Percentiles rank a stretch among this genome's conserved stretches.
Conservation (phyloP, 179 eudicot genomes). For the Gypsophila paniculata region DNA sequence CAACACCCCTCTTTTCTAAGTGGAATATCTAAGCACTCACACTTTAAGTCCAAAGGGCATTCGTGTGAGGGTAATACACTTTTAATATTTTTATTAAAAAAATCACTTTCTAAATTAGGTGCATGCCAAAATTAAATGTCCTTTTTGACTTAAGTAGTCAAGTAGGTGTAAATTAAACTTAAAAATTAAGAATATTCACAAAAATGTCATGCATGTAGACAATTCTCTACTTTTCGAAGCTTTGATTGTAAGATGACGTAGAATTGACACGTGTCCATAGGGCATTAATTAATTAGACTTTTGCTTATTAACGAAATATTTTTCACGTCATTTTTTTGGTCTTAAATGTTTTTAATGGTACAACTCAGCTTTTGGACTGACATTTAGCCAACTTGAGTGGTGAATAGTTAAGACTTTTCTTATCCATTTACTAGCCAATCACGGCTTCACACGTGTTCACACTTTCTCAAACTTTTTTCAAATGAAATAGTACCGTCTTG, state of each 20-base stretch:
- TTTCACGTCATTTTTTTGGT: no score
- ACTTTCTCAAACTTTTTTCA: background rate
- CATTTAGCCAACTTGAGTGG: constrained; percentile 15
- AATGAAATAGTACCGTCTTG: no score
- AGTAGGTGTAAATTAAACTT: background rate
- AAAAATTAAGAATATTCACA: no score
- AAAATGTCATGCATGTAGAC: background rate
- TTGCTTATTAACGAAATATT: no score
- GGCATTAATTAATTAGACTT: background rate
- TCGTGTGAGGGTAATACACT: no score
- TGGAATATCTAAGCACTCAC: no score
- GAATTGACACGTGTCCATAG: background rate
- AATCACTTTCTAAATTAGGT: background rate
- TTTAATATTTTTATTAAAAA: background rate
- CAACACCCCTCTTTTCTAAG: no score
- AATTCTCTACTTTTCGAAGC: no score
- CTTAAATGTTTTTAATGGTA: background rate
- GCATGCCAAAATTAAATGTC: background rate
- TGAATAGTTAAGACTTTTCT: constrained; percentile 3
- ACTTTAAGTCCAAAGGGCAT: no score
- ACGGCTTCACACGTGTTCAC: constrained; percentile 9
- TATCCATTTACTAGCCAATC: constrained; percentile 19
- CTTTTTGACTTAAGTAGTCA: background rate
- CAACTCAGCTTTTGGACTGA: constrained; percentile 21
- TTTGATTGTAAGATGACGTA: background rate